Evolutionary conservation across 495 filamentous ascomycete genomes (phyloP).

Genomic region (Neurospora sp.): DNA sequence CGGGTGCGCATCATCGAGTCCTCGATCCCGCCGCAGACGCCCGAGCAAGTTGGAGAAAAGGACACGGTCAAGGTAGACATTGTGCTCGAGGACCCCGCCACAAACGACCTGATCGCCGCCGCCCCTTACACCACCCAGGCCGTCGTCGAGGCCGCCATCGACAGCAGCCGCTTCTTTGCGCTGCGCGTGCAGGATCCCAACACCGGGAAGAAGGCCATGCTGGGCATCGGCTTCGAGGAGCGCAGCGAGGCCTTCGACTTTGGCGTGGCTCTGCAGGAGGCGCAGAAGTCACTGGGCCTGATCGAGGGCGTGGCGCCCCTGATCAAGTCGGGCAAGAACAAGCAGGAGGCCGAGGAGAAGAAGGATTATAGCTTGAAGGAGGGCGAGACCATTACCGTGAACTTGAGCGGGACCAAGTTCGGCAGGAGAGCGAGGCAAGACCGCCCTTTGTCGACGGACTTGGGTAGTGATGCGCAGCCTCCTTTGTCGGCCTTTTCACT

Average conservation of each 20-base stretch:
- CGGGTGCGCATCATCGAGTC: constrained; percentile 73
- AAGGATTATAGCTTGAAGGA: constrained; percentile 72
- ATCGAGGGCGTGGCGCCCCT: constrained; percentile 10
- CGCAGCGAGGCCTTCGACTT: constrained; percentile 75
- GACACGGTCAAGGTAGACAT: constrained; percentile 59
- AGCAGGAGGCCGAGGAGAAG: constrained; percentile 39
- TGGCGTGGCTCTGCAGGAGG: constrained; percentile 66
- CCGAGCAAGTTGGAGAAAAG: constrained; percentile 2
- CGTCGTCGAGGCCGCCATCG: constrained; percentile 60
- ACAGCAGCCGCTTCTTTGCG: constrained; percentile 72
- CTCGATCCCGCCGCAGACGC: constrained; percentile 22
- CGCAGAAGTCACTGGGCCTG: constrained; percentile 46
- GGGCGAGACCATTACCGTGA: constrained; percentile 75
- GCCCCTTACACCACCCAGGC: constrained; percentile 53
- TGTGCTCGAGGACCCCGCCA: constrained; percentile 60
- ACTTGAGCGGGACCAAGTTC: constrained; percentile 47
- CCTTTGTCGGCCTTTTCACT: constrained; percentile 39
- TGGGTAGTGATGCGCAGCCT: constrained; percentile 8
- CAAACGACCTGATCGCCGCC: constrained; percentile 67
- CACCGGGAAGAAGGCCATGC: constrained; percentile 54
- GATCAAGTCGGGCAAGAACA: constrained; percentile 14
- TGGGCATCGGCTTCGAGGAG: constrained; percentile 83
- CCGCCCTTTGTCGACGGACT: constrained; percentile 8
- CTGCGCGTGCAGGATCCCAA: constrained; percentile 63
- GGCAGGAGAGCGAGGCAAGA: constrained; percentile 25